Evolutionary conservation across 108 stramenopile genomes (phyloP), one percentile per base, ranked within the genome.

Genomic region (Aurantiochytrium sp.): DNA sequence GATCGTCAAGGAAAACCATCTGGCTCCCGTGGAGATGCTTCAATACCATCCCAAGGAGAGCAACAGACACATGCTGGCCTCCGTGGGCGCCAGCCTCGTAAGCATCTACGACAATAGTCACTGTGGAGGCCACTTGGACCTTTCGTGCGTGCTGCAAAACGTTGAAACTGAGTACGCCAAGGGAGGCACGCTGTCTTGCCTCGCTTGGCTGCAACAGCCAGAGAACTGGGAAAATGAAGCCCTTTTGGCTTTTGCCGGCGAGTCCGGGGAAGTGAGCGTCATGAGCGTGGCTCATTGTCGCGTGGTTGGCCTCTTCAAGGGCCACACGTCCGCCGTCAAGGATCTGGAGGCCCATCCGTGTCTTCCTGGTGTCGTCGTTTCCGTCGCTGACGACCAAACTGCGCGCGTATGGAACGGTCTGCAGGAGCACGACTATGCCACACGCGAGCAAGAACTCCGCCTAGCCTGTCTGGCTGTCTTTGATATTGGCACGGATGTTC

Each of bases 61-160:
- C 25, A 83, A 83, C 28, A 43, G 4, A 16, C 76, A 83, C 76
- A 83, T 83, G 76, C 76, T 83, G 45, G 76, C 76, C 49, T 25
- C 76, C 3, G 45, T 28, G 28, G 76, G 76, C n/a, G 76, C 49
- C 10, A 53, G 16, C 25, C 45, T 83, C 23, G 76, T 83, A 6
- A 83, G 76, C 51, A 35, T 83, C 28, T 83, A 83, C 76, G 76
- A 83, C 76, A 83, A 83, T 28, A 83, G 49, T 4, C 76, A 83
- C 51, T 83, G 76, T 23, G 76, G 76, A 25, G 76, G 76, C 12
- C 76, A 83, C 51, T 4, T 83, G 10, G 76, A 83, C 76, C 51
- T 83, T 12, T 53, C 76, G 49, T 83, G 76, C 76, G 45, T 83
- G 8, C 76, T 83, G 49, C 76, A 47, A 16, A 83, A 83, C 28